Conservation (phyloP, 768 basidiomycete genomes). For the Phylloporus arenicola region DNA sequence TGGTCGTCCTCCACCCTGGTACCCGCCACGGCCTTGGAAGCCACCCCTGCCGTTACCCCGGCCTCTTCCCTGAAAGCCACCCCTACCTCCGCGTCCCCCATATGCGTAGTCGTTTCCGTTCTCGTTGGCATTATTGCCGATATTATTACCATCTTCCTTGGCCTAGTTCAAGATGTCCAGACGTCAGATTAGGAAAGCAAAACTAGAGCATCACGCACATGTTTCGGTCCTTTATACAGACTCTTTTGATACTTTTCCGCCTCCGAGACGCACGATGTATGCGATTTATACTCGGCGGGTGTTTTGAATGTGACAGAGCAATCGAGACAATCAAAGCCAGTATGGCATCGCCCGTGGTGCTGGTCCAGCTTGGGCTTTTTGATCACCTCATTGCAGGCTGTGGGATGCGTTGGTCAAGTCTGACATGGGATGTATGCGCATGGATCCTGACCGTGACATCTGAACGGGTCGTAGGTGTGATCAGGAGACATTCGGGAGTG, state of each 20-base stretch:
- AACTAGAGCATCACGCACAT: constrained; percentile 10
- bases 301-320: constrained; percentile 80
- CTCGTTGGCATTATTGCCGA: constrained; percentile 6
- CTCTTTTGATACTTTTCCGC: constrained; percentile 91
- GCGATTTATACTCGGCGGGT: constrained; percentile 72
- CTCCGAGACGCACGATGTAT: constrained; percentile 83
- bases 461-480: constrained; percentile 26
- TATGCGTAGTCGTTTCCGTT: constrained; percentile 18
- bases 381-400: constrained; percentile 79
- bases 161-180: constrained; percentile 3
- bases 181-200: neutral
- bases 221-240: constrained; percentile 77
- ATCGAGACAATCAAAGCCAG: constrained; percentile 79
- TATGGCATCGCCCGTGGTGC: constrained; percentile 55
- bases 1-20: constrained; percentile 24
- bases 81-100: constrained; percentile 3
- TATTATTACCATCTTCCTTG: neutral
- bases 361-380: constrained; percentile 93
- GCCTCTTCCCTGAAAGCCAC: constrained; percentile 20
- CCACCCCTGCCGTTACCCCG: constrained; percentile 35
- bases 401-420: neutral
- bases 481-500: neutral
- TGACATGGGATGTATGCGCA: neutral
- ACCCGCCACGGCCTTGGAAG: constrained; percentile 19
- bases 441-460: constrained; percentile 60